phyloP scores from a whole-genome alignment of 2,329 filamentous ascomycete genomes.

The Neoarthrinium moseri region DNA sequence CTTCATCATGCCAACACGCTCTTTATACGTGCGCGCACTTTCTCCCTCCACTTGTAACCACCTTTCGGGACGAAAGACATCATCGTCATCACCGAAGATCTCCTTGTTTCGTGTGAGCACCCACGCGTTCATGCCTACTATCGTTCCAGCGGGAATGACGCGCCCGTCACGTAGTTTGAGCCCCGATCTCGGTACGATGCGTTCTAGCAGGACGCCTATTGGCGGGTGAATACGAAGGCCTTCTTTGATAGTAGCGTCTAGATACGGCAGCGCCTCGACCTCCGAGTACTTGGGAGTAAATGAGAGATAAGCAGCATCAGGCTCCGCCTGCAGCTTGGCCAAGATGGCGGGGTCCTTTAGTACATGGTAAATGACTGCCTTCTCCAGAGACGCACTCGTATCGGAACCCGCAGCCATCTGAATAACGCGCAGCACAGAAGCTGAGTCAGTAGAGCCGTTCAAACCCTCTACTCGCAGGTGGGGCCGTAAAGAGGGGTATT shows the following conservation, averaged over 20 bases:
- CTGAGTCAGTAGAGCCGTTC: background rate
- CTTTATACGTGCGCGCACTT: conserved; percentile 10
- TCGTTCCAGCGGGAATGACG: conserved; percentile 23
- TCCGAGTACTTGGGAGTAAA: conserved; percentile 11
- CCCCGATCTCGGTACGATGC: conserved; percentile 36
- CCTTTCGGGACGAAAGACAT: conserved; percentile 37
- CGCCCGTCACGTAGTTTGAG: conserved; percentile 23
- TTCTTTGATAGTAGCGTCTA: conserved; percentile 45
- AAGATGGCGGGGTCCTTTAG: conserved; percentile 9
- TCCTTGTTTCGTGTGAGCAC: conserved; percentile 27
- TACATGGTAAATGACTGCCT: conserved; percentile 31
- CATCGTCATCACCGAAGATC: conserved; percentile 37
- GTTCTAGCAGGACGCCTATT: conserved; percentile 38
- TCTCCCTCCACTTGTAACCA: conserved; percentile 29
- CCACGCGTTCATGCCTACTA: conserved; percentile 28
- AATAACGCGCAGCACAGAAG: background rate
- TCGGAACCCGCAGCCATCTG: conserved; percentile 11
- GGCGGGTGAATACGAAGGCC: conserved; percentile 40
- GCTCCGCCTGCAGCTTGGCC: background rate
- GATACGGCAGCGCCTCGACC: conserved; percentile 24
- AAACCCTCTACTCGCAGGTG: too few species aligned
- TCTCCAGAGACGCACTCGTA: conserved; percentile 17
- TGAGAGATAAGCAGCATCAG: background rate
- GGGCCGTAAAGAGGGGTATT: too few species aligned
- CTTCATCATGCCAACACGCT: conserved; percentile 51